These are phyloP conservation scores for Nemania abortiva DNA, from an alignment of 2,329 filamentous ascomycete genomes.

Conservation along the genomic window DNA sequence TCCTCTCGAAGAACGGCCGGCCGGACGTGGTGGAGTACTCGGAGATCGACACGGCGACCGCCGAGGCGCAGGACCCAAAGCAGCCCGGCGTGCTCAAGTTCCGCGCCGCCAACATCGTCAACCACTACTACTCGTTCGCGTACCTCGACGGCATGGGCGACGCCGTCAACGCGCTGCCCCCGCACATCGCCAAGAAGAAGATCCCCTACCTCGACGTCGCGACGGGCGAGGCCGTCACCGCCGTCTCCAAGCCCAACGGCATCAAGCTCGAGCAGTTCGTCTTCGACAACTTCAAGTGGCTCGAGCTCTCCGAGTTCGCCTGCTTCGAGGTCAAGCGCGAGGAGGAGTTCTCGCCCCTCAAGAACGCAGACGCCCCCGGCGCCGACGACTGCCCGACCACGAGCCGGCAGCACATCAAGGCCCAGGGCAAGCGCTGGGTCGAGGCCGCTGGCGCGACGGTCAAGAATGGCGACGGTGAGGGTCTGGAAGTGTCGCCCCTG, in stretches of 20 bases:
- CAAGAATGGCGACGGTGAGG: conserved; percentile 67
- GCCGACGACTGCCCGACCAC: conserved; percentile 86
- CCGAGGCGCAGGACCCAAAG: conserved; percentile 86
- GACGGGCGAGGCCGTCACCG: conserved; percentile 82
- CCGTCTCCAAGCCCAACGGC: conserved; percentile 83
- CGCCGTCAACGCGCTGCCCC: conserved; percentile 87
- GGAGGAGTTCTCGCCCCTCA: conserved; percentile 97
- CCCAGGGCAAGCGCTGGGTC: conserved; percentile 88
- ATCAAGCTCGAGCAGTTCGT: conserved; percentile 99
- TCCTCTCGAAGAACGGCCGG: conserved; percentile 93
- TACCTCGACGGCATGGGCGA: conserved; percentile 92
- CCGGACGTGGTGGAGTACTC: conserved; percentile 99
- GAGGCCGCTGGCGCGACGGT: conserved; percentile 82
- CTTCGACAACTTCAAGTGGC: conserved; percentile 96
- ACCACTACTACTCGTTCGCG: conserved; percentile 97
- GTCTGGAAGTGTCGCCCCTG: conserved; percentile 91
- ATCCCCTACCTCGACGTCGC: conserved; percentile 85
- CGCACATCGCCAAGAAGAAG: conserved; percentile 98
- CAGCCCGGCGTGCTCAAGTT: conserved; percentile 89
- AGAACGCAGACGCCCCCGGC: conserved; percentile 70
- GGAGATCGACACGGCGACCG: conserved; percentile 90
- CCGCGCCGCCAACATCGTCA: conserved; percentile 98
- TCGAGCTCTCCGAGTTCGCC: conserved; percentile 88
- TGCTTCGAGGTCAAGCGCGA: conserved; percentile 96
- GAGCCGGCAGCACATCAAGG: conserved; percentile 89